Base-by-base conservation (phyloP, 2,329 filamentous ascomycete species). In the Colletotrichum cereale region DNA sequence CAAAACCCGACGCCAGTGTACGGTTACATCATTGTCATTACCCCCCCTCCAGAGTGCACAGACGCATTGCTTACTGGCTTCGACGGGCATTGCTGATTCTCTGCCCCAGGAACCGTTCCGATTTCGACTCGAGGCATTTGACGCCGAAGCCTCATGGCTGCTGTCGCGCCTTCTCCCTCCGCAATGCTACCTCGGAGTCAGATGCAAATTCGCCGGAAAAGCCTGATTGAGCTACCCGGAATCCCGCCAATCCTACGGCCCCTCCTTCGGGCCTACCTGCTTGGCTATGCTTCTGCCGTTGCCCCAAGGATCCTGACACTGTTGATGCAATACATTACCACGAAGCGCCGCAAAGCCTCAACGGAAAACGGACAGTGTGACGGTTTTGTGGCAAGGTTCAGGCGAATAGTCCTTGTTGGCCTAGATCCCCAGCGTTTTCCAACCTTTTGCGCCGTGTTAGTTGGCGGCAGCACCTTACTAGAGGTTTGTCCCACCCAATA, bases 381-480 rank as follows among this genome's bases (percentile, higher is more conserved):
- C 75, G 56, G 73, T 71, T 77, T 81, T 66, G 61, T 75, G 73
- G 77, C 74, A 74, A 81, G 78, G 60, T 76, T 82, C 76, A 77
- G 64, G 65, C 81, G 77, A 53, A 86, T 89, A 67, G 77, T 91
- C 42, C 80, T 80, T 50, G 83, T 84, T 10, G 88, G 87, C 3
- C 79, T 91, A 21, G 87, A 88, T 55, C 80, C 82, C 66, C 85
- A 86, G 71, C 84, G 89, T 11, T 91, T 91, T 75, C 88, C 90
- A 53, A 84, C 88, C 5, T 91, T 91, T 77, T 91, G 89, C 77
- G 89, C 89, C 10, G 82, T 85, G 8, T 80, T 91, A 12, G 86
- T 89, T 48, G 90, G 89, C 42, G 89, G 89, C 48, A 87, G 86
- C 73, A 89, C 88, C 31, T 77, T 91, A n/a, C 77, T 91, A n/a